phyloP scores from a whole-genome alignment of 2,329 filamentous ascomycete genomes.

The Penicillium freii region DNA sequence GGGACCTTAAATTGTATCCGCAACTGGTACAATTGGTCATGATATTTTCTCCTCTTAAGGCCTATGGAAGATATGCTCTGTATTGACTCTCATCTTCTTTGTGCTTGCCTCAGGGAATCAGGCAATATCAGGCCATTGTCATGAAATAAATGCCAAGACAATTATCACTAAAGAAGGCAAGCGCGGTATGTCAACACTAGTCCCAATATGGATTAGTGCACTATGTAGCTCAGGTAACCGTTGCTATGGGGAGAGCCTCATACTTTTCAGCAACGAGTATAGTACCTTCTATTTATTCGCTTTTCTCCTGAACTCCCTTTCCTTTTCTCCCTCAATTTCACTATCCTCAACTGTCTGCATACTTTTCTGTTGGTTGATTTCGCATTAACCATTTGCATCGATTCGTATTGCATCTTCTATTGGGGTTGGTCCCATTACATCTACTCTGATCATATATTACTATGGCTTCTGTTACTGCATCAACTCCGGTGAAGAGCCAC shows the following conservation, averaged over 20 bases:
- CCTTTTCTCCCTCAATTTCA: constrained; percentile 17
- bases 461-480: constrained; percentile 82
- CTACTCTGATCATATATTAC: constrained; percentile 30
- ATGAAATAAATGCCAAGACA: constrained; percentile 17
- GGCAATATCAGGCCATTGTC: neutral
- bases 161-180: constrained; percentile 51
- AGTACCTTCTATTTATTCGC: constrained; percentile 38
- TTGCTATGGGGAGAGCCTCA: constrained; percentile 40
- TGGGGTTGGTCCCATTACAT: constrained; percentile 27
- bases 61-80: neutral
- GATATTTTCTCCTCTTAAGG: neutral
- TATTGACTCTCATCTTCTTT: neutral
- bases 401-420: constrained; percentile 25
- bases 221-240: constrained; percentile 36
- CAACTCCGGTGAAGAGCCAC: constrained; percentile 93
- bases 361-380: constrained; percentile 21
- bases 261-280: constrained; percentile 24
- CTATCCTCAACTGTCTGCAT: constrained; percentile 27
- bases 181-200: constrained; percentile 44
- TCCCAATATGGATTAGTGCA: constrained; percentile 38
- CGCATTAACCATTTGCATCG: constrained; percentile 32
- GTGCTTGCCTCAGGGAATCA: neutral
- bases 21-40: neutral
- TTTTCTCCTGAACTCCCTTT: constrained; percentile 24
- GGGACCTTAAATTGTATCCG: neutral